phyloP scores from a whole-genome alignment of 192 early-diverging fungal genomes.

The Lobosporangium transversale region DNA sequence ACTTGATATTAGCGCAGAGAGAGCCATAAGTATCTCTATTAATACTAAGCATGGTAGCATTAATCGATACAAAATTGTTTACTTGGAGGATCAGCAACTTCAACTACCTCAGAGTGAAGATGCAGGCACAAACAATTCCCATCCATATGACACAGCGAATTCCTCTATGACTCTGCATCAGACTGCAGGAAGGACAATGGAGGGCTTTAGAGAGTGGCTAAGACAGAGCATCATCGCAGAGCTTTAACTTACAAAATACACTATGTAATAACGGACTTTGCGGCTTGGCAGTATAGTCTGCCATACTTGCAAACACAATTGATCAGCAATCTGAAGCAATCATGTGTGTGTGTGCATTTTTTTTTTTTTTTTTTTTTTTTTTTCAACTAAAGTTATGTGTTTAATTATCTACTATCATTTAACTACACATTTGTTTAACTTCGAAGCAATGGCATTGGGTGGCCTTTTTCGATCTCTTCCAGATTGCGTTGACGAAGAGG shows the following conservation, averaged over 20 bases:
- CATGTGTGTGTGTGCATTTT: not conserved
- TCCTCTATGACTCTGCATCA: not conserved
- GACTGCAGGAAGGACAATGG: constrained; percentile 4
- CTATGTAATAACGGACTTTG: not conserved
- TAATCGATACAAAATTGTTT: constrained; percentile 1
- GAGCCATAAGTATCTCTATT: constrained; percentile 25
- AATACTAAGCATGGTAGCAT: constrained; percentile 12
- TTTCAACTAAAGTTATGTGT: not conserved
- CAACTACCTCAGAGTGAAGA: not conserved
- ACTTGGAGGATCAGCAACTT: constrained; percentile 27
- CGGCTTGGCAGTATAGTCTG: too few species aligned
- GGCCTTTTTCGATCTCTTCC: constrained; percentile 59
- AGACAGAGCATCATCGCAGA: constrained; percentile 25
- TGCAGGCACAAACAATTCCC: not conserved
- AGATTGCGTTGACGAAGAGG: constrained; percentile 57
- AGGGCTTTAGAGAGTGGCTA: constrained; percentile 32
- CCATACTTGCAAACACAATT: too few species aligned
- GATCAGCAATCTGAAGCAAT: not conserved
- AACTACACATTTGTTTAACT: not conserved
- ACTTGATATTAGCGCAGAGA: constrained; percentile 13
- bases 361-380: constrained; percentile 6
- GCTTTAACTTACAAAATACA: constrained; percentile 2
- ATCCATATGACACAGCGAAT: constrained; percentile 13
- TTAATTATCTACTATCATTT: not conserved
- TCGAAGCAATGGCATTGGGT: constrained; percentile 28